Conservation (phyloP, 2,329 filamentous ascomycete species). For the Trichoderma citrinoviride region DNA sequence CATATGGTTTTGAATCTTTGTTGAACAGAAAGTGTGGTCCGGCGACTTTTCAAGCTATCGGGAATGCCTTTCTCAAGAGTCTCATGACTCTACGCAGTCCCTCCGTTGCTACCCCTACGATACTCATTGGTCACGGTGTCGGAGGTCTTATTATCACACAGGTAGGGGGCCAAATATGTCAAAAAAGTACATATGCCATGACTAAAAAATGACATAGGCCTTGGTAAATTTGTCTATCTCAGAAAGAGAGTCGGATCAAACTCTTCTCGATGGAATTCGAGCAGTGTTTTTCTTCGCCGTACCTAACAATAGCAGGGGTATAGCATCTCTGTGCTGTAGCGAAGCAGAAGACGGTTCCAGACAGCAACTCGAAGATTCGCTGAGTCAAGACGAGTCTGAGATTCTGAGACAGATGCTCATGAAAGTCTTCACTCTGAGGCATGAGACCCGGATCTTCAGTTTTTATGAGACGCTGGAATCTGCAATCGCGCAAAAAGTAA, state of each 20-base stretch:
- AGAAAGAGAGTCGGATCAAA: background rate
- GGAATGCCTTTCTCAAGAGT: background rate
- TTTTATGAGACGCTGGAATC: conserved; percentile 2
- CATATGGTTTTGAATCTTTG: background rate
- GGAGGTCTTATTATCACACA: background rate
- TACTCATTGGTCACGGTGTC: background rate
- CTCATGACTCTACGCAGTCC: background rate
- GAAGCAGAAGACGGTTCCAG: background rate
- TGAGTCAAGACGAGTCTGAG: background rate
- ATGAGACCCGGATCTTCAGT: background rate
- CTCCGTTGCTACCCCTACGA: background rate
- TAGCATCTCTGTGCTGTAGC: background rate
- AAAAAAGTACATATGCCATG: background rate
- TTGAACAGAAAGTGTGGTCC: background rate
- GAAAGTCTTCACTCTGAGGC: background rate
- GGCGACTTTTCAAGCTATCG: background rate
- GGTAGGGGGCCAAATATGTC: background rate
- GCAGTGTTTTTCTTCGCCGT: conserved; percentile 1
- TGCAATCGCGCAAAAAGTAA: background rate
- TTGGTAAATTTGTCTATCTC: background rate
- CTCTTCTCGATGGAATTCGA: background rate
- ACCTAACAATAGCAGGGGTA: background rate
- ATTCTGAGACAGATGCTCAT: background rate
- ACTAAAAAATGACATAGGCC: background rate
- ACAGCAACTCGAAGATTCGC: background rate